Evolutionary conservation across 106 monocot species (phyloP).

Genomic region (Dactylorhiza incarnata): DNA sequence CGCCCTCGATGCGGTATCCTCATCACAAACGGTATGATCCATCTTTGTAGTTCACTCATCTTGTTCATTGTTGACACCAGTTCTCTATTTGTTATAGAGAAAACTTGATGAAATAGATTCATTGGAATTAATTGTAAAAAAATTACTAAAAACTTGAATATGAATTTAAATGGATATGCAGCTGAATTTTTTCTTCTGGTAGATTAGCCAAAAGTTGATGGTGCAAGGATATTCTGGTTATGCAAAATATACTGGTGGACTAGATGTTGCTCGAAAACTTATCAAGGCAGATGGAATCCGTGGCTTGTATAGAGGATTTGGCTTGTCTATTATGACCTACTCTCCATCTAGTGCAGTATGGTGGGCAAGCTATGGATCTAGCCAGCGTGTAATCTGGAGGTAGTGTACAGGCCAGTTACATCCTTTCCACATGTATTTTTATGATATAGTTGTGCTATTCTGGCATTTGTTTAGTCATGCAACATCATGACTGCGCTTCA

Average conservation of each 20-base stretch:
- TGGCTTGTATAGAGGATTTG: slow-evolving; percentile 96
- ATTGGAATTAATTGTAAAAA: too few species aligned
- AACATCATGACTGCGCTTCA: not conserved
- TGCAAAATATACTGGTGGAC: slow-evolving; percentile 83
- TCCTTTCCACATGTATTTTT: not conserved
- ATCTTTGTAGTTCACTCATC: too few species aligned
- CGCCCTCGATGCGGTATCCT: too few species aligned
- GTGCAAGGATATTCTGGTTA: slow-evolving; percentile 98
- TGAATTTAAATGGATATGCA: not conserved
- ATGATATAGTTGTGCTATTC: not conserved
- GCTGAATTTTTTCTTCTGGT: slow-evolving; percentile 11
- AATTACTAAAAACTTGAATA: too few species aligned
- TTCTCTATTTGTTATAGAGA: too few species aligned
- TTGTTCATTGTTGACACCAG: too few species aligned
- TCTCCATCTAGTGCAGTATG: slow-evolving; percentile 98
- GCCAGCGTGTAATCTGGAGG: slow-evolving; percentile 93
- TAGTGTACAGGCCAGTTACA: slow-evolving; percentile 15
- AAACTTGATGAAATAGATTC: too few species aligned
- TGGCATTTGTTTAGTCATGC: not conserved
- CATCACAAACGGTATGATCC: too few species aligned
- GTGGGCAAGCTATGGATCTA: slow-evolving; percentile 99
- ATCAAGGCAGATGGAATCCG: slow-evolving; percentile 66
- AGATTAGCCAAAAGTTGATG: slow-evolving; percentile 99
- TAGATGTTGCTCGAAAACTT: slow-evolving; percentile 73
- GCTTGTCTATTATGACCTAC: slow-evolving; percentile 89